phyloP scores from a whole-genome alignment of 164 flowering plant species.

The Santalum album region DNA sequence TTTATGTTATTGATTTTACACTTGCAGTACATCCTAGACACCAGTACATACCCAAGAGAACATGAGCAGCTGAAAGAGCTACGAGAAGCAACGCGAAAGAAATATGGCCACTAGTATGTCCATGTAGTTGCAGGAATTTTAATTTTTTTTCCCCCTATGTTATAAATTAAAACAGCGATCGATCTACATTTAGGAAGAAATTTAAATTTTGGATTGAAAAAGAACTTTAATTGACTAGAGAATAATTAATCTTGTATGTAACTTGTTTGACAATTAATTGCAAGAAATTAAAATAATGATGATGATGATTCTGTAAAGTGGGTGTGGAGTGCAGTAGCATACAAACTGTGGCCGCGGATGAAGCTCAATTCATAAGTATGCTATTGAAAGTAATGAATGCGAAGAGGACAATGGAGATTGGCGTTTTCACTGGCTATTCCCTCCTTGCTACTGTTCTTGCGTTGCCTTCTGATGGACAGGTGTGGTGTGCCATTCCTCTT shows the following conservation, averaged over 20 bases:
- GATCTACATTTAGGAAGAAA: no score
- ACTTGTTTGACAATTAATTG: no score
- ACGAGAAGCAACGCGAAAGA: slow-evolving; percentile 25
- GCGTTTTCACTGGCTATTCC: slow-evolving; percentile 65
- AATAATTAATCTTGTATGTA: no score
- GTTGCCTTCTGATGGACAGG: slow-evolving; percentile 36
- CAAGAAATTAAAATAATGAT: no score
- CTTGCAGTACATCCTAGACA: slow-evolving; percentile 27
- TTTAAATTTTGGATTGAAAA: no score
- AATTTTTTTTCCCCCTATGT: no score
- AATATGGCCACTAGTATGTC: slow-evolving; percentile 8
- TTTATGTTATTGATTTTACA: background rate
- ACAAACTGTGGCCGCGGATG: slow-evolving; percentile 34
- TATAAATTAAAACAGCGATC: no score
- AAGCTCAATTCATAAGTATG: slow-evolving; percentile 40
- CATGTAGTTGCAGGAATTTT: no score
- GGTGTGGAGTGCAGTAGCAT: slow-evolving; percentile 24
- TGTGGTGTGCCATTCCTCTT: background rate
- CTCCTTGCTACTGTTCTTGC: slow-evolving; percentile 50
- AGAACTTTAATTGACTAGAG: no score
- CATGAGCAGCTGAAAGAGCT: slow-evolving; percentile 33
- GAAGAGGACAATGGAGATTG: slow-evolving; percentile 41
- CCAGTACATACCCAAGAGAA: slow-evolving; percentile 34
- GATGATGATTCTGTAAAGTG: no score
- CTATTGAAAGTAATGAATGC: slow-evolving; percentile 40